phyloP scores from a whole-genome alignment of 495 filamentous ascomycete species.

The Tuber melanosporum region DNA sequence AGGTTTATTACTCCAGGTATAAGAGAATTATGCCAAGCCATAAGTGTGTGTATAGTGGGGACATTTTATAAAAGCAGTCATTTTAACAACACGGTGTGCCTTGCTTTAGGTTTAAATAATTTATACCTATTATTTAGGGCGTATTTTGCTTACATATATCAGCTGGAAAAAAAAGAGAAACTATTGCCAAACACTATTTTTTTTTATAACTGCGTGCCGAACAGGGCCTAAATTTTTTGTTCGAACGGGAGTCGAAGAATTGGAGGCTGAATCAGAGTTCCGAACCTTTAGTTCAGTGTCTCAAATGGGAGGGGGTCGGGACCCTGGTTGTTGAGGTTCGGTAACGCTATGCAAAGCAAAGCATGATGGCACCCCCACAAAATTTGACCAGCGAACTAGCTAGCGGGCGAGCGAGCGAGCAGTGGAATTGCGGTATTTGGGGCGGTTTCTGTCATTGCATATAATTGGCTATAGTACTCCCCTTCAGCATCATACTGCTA shows the following conservation, averaged over 20 bases:
- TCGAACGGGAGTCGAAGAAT: not conserved
- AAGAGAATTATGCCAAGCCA: too few species aligned
- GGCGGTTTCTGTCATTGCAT: not conserved
- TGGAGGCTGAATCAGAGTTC: conserved; percentile 1
- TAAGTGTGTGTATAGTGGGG: too few species aligned
- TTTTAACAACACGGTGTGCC: too few species aligned
- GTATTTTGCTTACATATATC: too few species aligned
- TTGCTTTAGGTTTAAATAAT: too few species aligned
- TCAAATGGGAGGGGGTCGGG: not conserved
- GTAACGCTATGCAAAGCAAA: not conserved
- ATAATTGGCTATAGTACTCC: not conserved
- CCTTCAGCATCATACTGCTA: not conserved
- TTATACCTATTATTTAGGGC: too few species aligned
- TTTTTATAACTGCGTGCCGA: too few species aligned
- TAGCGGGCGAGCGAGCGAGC: not conserved
- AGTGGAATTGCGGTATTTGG: not conserved
- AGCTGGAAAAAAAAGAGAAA: too few species aligned
- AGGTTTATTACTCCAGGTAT: too few species aligned
- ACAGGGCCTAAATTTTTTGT: too few species aligned
- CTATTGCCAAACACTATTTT: too few species aligned
- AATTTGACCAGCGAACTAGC: not conserved
- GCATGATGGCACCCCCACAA: not conserved
- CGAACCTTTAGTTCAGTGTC: not conserved
- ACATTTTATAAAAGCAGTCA: too few species aligned
- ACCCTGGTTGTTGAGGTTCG: not conserved